Evolutionary conservation across 345 rosid genomes (phyloP), one percentile per base, ranked within the genome.

Genomic region (Kandelia obovata): DNA sequence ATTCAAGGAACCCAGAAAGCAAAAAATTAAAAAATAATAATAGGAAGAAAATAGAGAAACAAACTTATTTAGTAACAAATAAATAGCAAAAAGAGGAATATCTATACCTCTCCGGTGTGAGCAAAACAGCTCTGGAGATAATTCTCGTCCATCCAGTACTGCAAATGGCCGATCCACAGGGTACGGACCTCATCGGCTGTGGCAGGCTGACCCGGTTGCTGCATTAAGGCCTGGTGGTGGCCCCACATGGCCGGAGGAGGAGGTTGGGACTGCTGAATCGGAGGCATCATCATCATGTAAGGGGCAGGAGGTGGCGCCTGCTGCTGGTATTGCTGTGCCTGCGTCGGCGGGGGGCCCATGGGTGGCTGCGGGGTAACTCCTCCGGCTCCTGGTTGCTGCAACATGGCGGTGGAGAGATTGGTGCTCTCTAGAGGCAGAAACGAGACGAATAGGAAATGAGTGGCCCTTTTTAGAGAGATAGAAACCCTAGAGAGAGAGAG

Each of bases 131-230:
- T 58, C 43, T 43, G 58, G 51, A 92, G 68, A 77, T 84, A 92
- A 65, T 7, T 75, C 81, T 92, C 98, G 69, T 92, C 96, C 98
- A 92, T 90, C 96, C 96, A 92, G 79, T 87, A 87, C 88, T 88
- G 93, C 76, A 92, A 85, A 67, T 92, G 93, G 0, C 98, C 98
- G 83, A 92, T 90, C 98, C 98, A 92, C 58, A 92, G 87, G 53
- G 98, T 92, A 65, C 96, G 90, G 77, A 39, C 47, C 47, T 39
- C 16, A 11, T 39, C 16, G 47, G 47, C 16, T 3, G 16, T 39
- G 47, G 47, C 81, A 10, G 89, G 80, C 58, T 75, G 80, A 20
- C 61, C 75, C 5, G 49, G 25, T 25, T 67, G 86, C 51, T 51
- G 47, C 47, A 39, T 39, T 39, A 9, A 39, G 47, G 47, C 73